Evolutionary conservation across 2,329 filamentous ascomycete genomes (phyloP).

Genomic region (Stagonosporopsis rhizophila): DNA sequence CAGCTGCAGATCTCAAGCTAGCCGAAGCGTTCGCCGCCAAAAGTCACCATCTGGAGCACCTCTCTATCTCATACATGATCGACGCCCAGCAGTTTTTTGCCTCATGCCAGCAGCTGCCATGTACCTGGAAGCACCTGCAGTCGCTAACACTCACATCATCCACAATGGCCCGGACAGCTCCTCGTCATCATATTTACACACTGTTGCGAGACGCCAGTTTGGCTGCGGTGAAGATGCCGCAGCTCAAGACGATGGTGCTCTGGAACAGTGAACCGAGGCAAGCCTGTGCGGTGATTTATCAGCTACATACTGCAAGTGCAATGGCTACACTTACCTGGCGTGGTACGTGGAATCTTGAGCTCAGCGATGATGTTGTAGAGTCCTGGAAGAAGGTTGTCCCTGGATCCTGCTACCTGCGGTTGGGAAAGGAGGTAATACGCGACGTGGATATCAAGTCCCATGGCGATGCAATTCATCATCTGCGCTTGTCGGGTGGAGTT

Average conservation of each 20-base stretch:
- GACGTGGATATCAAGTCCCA: slow-evolving; percentile 30
- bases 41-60: slow-evolving; percentile 28
- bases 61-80: slow-evolving; percentile 33
- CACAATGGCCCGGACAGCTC: slow-evolving; percentile 24
- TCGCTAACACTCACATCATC: slow-evolving; percentile 30
- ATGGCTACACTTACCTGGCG: slow-evolving; percentile 31
- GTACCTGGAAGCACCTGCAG: slow-evolving; percentile 30
- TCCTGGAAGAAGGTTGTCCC: slow-evolving; percentile 27
- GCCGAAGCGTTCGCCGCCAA: slow-evolving; percentile 28
- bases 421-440: slow-evolving; percentile 28
- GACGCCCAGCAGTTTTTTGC: slow-evolving; percentile 31
- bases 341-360: slow-evolving; percentile 29
- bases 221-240: slow-evolving; percentile 29
- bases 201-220: slow-evolving; percentile 30
- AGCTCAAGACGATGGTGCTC: slow-evolving; percentile 31
- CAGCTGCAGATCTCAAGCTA: slow-evolving; percentile 24
- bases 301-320: slow-evolving; percentile 25
- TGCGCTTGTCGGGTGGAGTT: slow-evolving; percentile 28
- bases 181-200: slow-evolving; percentile 26
- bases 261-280: slow-evolving; percentile 30
- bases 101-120: slow-evolving; percentile 31
- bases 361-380: slow-evolving; percentile 27
- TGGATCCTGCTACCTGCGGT: slow-evolving; percentile 24
- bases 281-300: slow-evolving; percentile 30
- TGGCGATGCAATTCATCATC: slow-evolving; percentile 28